Evolutionary conservation across 305 asterid genomes (phyloP), one percentile per base, ranked within the genome.

Genomic region (Fraxinus xanthoxyloides): DNA sequence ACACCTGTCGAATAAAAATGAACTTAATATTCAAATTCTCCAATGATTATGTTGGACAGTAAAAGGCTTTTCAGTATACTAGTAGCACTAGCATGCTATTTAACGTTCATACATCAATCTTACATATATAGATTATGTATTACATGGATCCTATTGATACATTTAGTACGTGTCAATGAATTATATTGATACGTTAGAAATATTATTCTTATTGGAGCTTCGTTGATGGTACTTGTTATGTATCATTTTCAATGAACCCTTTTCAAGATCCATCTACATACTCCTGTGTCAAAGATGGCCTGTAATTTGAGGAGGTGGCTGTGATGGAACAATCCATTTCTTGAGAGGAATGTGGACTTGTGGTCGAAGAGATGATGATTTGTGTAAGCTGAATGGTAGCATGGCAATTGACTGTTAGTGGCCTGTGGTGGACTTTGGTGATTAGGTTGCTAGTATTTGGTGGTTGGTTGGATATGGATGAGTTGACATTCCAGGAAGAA

Each of bases 311-410:
- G 21, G 15, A 72, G 77, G 77, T 72, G 77, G 72, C 2, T 75
- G 7, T 59, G 51, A 36, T 30, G 69, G 76, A 81, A 24, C 43
- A 30, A 38, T 51, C 78, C 7, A 40, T 81, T 63, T 81, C 26
- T 63, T 9, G 80, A 38, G 38, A 81, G 51, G 24, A 73, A 5
- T 8, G 21, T 56, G 75, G 17, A 5, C 28, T 76, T 19, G 48
- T 81, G 72, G 48, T 43, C 40, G 32, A 70, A 72, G 76, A 54
- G 73, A 61, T 40, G 73, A 74, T 31, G 38, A 72, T 75, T 70
- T 23, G 26, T 35, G 30, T 38, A 46, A 73, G 48, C 13, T 17
- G 30, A 61, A 7, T 12, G 63, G 78, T 75, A 9, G 51, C 51
- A 10, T 43, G 17, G 2, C 38, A 36, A 43, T 72, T 72, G 26